Base-by-base conservation (phyloP, 1,284 basidiomycete genomes). In the Cryptococcus sp. region DNA sequence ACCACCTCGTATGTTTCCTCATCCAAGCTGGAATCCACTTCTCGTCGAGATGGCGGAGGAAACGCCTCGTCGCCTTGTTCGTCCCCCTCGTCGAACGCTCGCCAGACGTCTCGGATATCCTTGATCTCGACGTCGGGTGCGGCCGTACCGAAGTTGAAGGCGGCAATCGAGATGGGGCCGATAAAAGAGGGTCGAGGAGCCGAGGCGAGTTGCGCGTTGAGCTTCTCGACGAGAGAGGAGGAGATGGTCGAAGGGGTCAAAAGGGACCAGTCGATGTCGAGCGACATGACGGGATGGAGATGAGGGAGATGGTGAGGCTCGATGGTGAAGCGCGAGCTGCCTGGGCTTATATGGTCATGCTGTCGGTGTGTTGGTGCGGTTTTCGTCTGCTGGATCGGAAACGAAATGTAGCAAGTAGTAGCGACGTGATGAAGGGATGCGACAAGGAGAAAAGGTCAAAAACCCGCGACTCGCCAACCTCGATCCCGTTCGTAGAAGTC, bases 31-130 rank as follows among this genome's bases (percentile, higher is more conserved):
- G 38, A 34, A n/a, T 16, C 36, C 5, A 37, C 21, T 23, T 47
- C 26, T 31, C 23, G 36, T 24, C 39, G 38, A 16, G 43, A 11
- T 18, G 2, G 9, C 22, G n/a, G 25, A 18, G 24, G 18, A 25
- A 18, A 9, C n/a, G 18, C 38, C n/a, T 48, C 48, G 28, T 58
- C 60, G 23, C 56, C 57, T 24, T 64, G 56, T 3, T 59, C 58
- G 33, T 73, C 68, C 0, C 80, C 79, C n/a, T 84, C 85, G 38
- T 75, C 72, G 65, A 97, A 97, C 66, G 94, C 92, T 34, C 84
- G 83, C 75, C 94, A 91, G 49, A 97, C 89, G 75, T 97, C 92
- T 42, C 89, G 80, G 50, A 98, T 76, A 72, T 97, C 92, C 50
- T 89, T 83, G 50, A 98, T 80, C 68, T 94, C 86, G 33, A 95